Conservation (phyloP, 148 eudicot species). For the Rhododendron ferrugineum region DNA sequence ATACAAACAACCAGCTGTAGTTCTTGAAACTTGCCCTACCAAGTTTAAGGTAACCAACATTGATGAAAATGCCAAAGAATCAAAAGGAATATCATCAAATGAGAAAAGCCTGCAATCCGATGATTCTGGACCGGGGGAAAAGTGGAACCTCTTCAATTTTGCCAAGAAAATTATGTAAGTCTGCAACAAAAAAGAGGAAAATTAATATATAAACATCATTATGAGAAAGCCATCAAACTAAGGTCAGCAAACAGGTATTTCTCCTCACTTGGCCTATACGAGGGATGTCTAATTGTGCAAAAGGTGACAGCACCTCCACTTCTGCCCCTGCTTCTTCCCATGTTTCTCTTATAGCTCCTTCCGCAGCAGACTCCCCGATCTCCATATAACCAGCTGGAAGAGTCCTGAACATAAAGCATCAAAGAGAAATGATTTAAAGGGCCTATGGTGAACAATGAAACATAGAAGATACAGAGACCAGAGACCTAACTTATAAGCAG, state of each 20-base stretch:
- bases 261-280: slow-evolving; percentile 89
- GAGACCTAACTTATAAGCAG: neutral
- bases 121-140: slow-evolving; percentile 93
- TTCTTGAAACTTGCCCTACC: slow-evolving; percentile 35
- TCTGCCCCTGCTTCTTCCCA: slow-evolving; percentile 93
- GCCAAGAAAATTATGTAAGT: slow-evolving; percentile 89
- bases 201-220: slow-evolving; percentile 15
- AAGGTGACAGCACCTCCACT: slow-evolving; percentile 74
- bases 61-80: slow-evolving; percentile 87
- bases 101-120: slow-evolving; percentile 78
- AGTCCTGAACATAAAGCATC: slow-evolving; percentile 46
- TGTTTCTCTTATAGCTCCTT: slow-evolving; percentile 91
- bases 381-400: slow-evolving; percentile 99
- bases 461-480: neutral
- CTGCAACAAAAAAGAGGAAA: slow-evolving; percentile 39
- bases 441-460: neutral
- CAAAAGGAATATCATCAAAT: slow-evolving; percentile 78
- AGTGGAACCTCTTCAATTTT: slow-evolving; percentile 74
- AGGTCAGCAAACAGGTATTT: neutral
- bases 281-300: slow-evolving; percentile 93
- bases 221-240: neutral
- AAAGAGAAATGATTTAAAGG: neutral
- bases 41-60: slow-evolving; percentile 83
- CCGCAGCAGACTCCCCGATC: slow-evolving; percentile 95
- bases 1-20: neutral